A percentile compares a stretch with the other conserved stretches of the same genome.
These are phyloP conservation scores for Clathrus columnatus DNA, from an alignment of 768 basidiomycete genomes.

Conservation along the genomic window DNA sequence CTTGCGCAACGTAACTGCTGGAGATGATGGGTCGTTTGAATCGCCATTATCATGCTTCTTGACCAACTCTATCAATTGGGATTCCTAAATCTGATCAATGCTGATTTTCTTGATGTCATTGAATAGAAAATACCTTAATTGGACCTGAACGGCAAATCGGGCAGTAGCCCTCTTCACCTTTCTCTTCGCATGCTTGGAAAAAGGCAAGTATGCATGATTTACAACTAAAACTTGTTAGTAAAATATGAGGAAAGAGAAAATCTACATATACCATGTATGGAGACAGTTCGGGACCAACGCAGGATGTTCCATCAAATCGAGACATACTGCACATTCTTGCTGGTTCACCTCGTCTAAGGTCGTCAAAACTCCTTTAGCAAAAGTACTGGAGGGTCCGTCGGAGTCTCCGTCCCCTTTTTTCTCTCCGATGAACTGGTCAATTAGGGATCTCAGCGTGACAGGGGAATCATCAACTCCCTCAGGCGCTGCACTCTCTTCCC, in stretches of 20 bases:
- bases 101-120: not conserved
- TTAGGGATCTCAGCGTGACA: slow-evolving; percentile 51
- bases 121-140: slow-evolving; percentile 36
- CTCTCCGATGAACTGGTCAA: slow-evolving; percentile 40
- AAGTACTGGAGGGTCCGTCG: slow-evolving; percentile 31
- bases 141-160: slow-evolving; percentile 73
- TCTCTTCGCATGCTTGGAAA: slow-evolving; percentile 59
- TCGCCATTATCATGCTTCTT: slow-evolving; percentile 12
- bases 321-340: slow-evolving; percentile 72
- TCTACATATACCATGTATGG: slow-evolving; percentile 58
- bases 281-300: slow-evolving; percentile 67
- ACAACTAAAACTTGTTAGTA: slow-evolving; percentile 42
- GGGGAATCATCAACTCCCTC: slow-evolving; percentile 26
- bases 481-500: slow-evolving; percentile 31
- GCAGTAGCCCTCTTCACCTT: slow-evolving; percentile 62
- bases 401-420: slow-evolving; percentile 21
- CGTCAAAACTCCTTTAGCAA: slow-evolving; percentile 57
- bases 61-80: slow-evolving; percentile 56
- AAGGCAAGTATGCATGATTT: slow-evolving; percentile 83
- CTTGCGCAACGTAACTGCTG: slow-evolving; percentile 52
- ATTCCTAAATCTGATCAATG: slow-evolving; percentile 31
- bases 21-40: slow-evolving; percentile 21
- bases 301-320: slow-evolving; percentile 65
- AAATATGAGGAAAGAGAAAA: not conserved
- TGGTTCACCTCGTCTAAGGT: slow-evolving; percentile 41